A percentile compares a stretch with the other conserved stretches of the same genome.
Evolutionary conservation across 2,329 filamentous ascomycete species (phyloP).

Genomic region (Colletotrichum eleusines): DNA sequence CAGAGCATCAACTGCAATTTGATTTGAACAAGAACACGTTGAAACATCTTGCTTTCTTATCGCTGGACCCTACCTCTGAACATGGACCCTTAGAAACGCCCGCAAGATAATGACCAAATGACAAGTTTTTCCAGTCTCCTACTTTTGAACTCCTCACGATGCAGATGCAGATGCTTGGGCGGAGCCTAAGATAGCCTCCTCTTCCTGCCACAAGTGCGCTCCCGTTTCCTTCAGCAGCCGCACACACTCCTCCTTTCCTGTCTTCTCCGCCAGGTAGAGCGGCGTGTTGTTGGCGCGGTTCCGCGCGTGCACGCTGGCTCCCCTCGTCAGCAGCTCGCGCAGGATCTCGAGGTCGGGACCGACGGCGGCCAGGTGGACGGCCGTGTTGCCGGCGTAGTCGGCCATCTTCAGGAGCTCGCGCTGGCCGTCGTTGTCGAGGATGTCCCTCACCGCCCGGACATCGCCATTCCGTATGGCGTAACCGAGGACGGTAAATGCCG

Average conservation of each 20-base stretch:
- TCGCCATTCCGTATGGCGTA: slow-evolving; percentile 84
- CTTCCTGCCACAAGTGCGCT: slow-evolving; percentile 68
- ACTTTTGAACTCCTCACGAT: slow-evolving; percentile 37
- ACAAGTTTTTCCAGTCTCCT: slow-evolving; percentile 10
- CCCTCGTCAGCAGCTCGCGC: slow-evolving; percentile 68
- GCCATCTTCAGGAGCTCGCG: slow-evolving; percentile 77
- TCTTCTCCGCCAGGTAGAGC: slow-evolving; percentile 71
- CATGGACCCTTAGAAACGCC: slow-evolving; percentile 19
- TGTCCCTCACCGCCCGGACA: slow-evolving; percentile 71
- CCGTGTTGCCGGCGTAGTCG: slow-evolving; percentile 87
- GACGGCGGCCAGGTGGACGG: slow-evolving; percentile 69
- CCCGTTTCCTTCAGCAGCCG: slow-evolving; percentile 69
- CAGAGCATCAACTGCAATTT: neutral
- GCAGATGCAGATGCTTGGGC: slow-evolving; percentile 32
- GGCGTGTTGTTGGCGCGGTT: slow-evolving; percentile 76
- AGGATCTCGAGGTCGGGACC: slow-evolving; percentile 67
- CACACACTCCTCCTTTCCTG: slow-evolving; percentile 66
- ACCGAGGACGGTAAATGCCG: slow-evolving; percentile 80
- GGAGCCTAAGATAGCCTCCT: slow-evolving; percentile 39
- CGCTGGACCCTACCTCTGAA: slow-evolving; percentile 11
- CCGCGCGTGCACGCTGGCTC: slow-evolving; percentile 75
- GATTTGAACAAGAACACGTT: neutral
- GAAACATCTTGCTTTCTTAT: slow-evolving; percentile 2
- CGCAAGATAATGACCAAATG: slow-evolving; percentile 2
- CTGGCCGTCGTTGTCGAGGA: slow-evolving; percentile 72